Conservation (phyloP, 2,329 filamentous ascomycete genomes). For the Xylaria sp. region DNA sequence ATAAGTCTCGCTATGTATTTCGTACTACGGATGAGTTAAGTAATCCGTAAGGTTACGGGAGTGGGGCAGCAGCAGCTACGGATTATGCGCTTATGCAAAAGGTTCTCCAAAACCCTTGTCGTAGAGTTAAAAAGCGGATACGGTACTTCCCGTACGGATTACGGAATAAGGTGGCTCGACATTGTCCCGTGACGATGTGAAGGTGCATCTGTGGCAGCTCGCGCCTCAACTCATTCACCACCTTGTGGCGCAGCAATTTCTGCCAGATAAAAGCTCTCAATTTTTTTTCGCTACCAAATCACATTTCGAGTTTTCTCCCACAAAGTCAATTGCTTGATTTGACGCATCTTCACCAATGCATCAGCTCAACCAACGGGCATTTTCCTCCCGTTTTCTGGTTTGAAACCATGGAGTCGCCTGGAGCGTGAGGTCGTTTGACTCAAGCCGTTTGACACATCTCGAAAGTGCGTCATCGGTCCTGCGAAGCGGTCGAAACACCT, state of each 20-base stretch:
- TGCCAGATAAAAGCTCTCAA: not conserved
- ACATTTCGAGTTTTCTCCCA: constrained; percentile 1
- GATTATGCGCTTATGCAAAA: not conserved
- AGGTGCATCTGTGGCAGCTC: not conserved
- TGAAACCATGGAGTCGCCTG: not conserved
- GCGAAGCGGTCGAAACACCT: not conserved
- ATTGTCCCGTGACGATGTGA: no score
- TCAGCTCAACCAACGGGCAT: not conserved
- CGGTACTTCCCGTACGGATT: no score
- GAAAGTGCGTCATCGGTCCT: not conserved
- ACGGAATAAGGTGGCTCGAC: no score
- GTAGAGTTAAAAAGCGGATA: no score
- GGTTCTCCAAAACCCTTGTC: not conserved
- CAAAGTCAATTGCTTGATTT: not conserved
- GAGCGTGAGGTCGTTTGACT: not conserved
- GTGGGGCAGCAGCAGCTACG: not conserved
- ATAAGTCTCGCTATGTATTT: no score
- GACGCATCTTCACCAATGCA: not conserved
- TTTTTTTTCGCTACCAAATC: constrained; percentile 11
- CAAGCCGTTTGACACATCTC: not conserved
- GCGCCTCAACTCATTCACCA: not conserved
- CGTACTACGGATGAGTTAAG: not conserved
- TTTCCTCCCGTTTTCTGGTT: not conserved
- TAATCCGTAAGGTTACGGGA: no score
- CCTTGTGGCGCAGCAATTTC: constrained; percentile 14